Evolutionary conservation across 768 basidiomycete species (phyloP), one percentile per base, ranked within the genome.

Genomic region (Fomitopsis serialis): DNA sequence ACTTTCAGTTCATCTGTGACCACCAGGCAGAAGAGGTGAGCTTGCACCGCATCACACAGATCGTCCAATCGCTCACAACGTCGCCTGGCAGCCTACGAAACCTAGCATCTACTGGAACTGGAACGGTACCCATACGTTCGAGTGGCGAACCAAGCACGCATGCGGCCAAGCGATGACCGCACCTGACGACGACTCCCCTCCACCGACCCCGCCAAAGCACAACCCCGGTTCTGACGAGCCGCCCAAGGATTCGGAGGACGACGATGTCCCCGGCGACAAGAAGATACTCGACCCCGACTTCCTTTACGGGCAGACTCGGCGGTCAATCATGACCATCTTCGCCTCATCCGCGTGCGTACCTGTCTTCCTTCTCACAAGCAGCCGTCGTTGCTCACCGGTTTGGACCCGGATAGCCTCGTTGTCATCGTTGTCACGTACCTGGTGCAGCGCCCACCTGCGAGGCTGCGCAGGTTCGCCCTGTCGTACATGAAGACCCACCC

Each of bases 121-220:
- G 65, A 60, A 62, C 47, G 64, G 65, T n/a, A 65, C 61, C 1
- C 64, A 68, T 48, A 53, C 59, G 2, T 64, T 68, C 60, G 46
- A 53, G 34, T 67, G 64, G 66, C 53, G 48, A 32, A 63, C 63
- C 19, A 63, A 65, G 54, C 60, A 66, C 32, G 69, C 66, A 11
- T 67, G 65, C 42, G 56, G 59, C 22, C 55, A 46, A 45, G 43
- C 37, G 22, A 47, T 54, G 15, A 44, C 52, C 2, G 24, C 17
- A 17, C 54, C 56, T 19, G 54, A 57, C 22, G 47, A 35, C 23
- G 37, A 40, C 15, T 40, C 37, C 7, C 19, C 52, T 21, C 55
- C 58, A 8, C n/a, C 46, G 5, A 24, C 32, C 36, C 46, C 55
- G 27, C 52, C 56, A 12, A 45, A 45, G 9, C 36, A 53, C 12